phyloP scores from a whole-genome alignment of 805 yeast species.

The Jamesozyma spencerorum region DNA sequence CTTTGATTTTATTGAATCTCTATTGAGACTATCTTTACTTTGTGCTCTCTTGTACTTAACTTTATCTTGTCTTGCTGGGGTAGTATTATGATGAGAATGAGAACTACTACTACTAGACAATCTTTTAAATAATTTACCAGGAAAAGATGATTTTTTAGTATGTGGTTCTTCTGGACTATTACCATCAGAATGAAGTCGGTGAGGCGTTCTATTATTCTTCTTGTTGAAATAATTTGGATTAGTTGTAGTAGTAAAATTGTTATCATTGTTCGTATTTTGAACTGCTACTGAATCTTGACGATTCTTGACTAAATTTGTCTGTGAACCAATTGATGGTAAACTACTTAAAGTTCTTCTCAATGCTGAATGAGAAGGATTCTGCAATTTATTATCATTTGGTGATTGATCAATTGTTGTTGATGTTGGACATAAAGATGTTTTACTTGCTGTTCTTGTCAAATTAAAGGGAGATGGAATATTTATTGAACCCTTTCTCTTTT shows the following conservation, averaged over 20 bases:
- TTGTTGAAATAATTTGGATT: too few relatives aligned
- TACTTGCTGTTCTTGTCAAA: conserved; percentile 3
- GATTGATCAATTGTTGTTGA: not conserved
- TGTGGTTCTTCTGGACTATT: conserved; percentile 6
- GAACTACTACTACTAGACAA: conserved; percentile 9
- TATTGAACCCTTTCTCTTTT: not conserved
- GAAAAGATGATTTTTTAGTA: conserved; percentile 22
- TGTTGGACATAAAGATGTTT: conserved; percentile 1
- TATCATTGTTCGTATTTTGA: too few relatives aligned
- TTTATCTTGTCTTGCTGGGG: not conserved
- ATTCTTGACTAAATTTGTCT: too few relatives aligned
- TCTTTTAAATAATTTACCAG: conserved; percentile 19
- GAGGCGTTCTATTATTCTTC: too few relatives aligned
- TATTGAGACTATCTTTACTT: not conserved
- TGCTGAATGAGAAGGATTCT: conserved; percentile 1
- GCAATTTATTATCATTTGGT: not conserved
- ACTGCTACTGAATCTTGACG: too few relatives aligned
- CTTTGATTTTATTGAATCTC: not conserved
- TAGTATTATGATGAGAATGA: not conserved
- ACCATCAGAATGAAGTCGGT: not conserved
- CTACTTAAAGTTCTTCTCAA: conserved; percentile 19
- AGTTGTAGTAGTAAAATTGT: too few relatives aligned
- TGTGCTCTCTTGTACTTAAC: not conserved
- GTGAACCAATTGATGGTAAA: conserved; percentile 10
- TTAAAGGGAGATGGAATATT: not conserved